Conservation (phyloP, 768 basidiomycete genomes). For the Boletus subcaerulescens region DNA sequence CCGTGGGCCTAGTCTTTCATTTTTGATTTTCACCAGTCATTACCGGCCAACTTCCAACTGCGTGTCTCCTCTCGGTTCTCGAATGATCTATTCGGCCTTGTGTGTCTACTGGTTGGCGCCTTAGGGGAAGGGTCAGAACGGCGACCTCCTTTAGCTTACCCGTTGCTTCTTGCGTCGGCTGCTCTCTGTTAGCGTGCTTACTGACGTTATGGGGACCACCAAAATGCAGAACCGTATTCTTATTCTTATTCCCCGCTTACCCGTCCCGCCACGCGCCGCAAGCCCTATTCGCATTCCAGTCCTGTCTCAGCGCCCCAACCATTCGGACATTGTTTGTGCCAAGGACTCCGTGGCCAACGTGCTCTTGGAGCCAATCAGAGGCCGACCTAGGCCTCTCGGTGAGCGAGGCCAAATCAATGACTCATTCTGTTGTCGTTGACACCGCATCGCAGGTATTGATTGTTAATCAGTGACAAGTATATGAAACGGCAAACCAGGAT, state of each 20-base stretch:
- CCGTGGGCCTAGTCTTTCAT: slow-evolving; percentile 16
- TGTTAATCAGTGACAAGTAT: neutral
- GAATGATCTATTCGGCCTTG: slow-evolving; percentile 4
- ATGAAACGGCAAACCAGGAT: neutral
- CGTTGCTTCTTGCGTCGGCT: slow-evolving; percentile 3
- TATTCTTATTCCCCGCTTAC: slow-evolving; percentile 7
- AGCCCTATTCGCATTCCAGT: slow-evolving; percentile 4
- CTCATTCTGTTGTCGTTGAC: neutral
- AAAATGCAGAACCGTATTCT: neutral
- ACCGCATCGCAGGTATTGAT: neutral
- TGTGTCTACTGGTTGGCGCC: no score
- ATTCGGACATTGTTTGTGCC: slow-evolving; percentile 6
- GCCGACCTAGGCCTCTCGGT: neutral
- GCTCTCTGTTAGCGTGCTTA: slow-evolving; percentile 1
- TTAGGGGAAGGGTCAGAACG: slow-evolving; percentile 14
- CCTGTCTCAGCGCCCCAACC: slow-evolving; percentile 5
- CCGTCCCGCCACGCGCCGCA: neutral
- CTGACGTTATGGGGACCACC: slow-evolving; percentile 14
- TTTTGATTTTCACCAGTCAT: slow-evolving; percentile 24
- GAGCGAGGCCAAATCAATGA: slow-evolving; percentile 5
- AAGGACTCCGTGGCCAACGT: neutral
- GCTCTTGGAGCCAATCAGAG: slow-evolving; percentile 15
- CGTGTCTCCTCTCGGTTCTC: slow-evolving; percentile 6
- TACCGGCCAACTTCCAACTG: slow-evolving; percentile 7
- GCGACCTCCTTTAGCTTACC: slow-evolving; percentile 5